These are phyloP conservation scores for Yarrowia sp. DNA, from an alignment of 805 yeast genomes.

Conservation along the genomic window DNA sequence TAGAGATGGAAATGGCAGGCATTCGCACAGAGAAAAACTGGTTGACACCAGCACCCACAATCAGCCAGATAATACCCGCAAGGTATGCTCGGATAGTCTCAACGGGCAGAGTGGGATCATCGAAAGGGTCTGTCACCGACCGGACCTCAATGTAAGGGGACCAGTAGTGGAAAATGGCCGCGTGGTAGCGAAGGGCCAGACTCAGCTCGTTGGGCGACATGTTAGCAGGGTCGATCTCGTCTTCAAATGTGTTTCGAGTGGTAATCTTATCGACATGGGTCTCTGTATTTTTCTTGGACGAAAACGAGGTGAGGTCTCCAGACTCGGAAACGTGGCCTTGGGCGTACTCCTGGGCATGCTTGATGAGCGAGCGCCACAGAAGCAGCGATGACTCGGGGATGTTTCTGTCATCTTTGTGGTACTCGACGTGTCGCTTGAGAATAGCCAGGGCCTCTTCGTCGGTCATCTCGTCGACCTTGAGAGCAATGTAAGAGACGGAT, in stretches of 20 bases:
- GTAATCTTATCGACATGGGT: neutral
- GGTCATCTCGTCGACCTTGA: conserved; percentile 41
- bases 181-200: conserved; percentile 36
- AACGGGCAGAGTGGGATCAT: conserved; percentile 46
- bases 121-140: conserved; percentile 52
- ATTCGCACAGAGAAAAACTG: conserved; percentile 57
- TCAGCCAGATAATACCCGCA: conserved; percentile 43
- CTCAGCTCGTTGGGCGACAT: conserved; percentile 9
- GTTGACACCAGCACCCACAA: conserved; percentile 54
- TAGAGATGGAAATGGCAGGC: conserved; percentile 48
- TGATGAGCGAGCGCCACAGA: neutral
- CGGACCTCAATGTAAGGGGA: conserved; percentile 62
- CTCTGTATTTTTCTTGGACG: neutral
- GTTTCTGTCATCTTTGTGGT: conserved; percentile 51
- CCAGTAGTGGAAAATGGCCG: conserved; percentile 42
- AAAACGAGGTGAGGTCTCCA: neutral
- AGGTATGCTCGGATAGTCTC: conserved; percentile 52
- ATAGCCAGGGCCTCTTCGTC: conserved; percentile 45
- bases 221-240: conserved; percentile 3
- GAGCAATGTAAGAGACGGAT: conserved; percentile 2
- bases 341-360: neutral
- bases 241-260: neutral
- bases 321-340: neutral
- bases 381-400: conserved; percentile 7
- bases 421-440: conserved; percentile 43